Conservation (phyloP, 2,329 filamentous ascomycete genomes). For the Corniculantispora saksenae region DNA sequence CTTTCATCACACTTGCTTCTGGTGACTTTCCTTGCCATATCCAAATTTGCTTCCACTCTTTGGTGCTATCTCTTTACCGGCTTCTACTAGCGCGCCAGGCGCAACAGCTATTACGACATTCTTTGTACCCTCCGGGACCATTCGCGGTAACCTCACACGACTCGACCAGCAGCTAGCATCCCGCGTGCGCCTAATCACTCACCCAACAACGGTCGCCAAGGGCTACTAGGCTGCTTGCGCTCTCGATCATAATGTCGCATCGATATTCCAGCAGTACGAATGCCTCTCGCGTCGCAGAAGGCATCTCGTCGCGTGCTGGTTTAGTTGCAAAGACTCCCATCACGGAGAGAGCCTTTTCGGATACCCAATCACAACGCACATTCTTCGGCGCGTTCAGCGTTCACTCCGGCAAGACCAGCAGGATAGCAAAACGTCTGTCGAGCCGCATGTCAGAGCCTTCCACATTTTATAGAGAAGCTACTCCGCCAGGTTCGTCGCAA, state of each 20-base stretch:
- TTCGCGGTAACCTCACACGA: not conserved
- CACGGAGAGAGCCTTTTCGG: not conserved
- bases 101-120: not conserved
- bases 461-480: slow-evolving; percentile 44
- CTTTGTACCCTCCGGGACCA: not conserved
- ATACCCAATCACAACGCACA: not conserved
- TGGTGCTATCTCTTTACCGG: not conserved
- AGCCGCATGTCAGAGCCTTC: slow-evolving; percentile 23
- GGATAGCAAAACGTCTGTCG: slow-evolving; percentile 18
- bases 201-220: not conserved
- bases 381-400: not conserved
- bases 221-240: not conserved
- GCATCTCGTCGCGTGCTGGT: not conserved
- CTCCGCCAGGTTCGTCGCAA: slow-evolving; percentile 31
- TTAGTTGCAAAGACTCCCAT: not conserved
- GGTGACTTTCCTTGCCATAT: too few relatives aligned
- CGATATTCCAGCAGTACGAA: slow-evolving; percentile 13
- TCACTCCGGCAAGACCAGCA: not conserved
- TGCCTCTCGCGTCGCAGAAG: slow-evolving; percentile 10
- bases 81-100: not conserved
- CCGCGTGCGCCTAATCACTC: not conserved
- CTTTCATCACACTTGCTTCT: not conserved
- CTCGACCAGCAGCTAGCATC: too few relatives aligned
- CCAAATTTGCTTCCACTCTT: not conserved
- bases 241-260: not conserved